Conservation (phyloP, 768 basidiomycete species). For the Royoungia palumana region DNA sequence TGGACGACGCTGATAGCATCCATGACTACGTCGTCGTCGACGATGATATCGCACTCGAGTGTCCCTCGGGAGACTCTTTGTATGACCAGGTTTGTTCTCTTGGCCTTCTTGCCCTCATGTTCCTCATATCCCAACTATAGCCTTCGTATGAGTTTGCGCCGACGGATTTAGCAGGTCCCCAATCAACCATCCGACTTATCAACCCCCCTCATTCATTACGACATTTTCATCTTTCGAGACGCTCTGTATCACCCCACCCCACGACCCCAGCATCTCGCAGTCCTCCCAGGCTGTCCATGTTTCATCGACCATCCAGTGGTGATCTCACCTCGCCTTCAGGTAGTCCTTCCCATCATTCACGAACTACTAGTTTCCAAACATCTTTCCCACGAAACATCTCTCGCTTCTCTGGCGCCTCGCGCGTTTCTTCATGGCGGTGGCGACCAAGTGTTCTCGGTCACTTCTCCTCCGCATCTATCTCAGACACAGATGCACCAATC, state of each 20-base stretch:
- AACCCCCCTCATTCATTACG: slow-evolving; percentile 39
- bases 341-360: slow-evolving; percentile 38
- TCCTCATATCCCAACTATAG: slow-evolving; percentile 22
- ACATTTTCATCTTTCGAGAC: slow-evolving; percentile 42
- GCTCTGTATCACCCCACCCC: slow-evolving; percentile 39
- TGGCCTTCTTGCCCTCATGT: slow-evolving; percentile 18
- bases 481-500: slow-evolving; percentile 42
- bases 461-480: slow-evolving; percentile 49
- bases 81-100: slow-evolving; percentile 27
- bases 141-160: slow-evolving; percentile 19
- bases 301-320: slow-evolving; percentile 35
- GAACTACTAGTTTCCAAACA: slow-evolving; percentile 50
- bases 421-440: slow-evolving; percentile 43
- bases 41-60: slow-evolving; percentile 28
- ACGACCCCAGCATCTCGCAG: slow-evolving; percentile 32
- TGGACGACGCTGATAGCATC: slow-evolving; percentile 34
- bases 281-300: slow-evolving; percentile 42
- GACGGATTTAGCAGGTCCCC: slow-evolving; percentile 27
- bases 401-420: slow-evolving; percentile 7
- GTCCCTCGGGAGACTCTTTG: slow-evolving; percentile 15
- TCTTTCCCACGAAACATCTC: slow-evolving; percentile 26
- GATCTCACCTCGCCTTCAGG: slow-evolving; percentile 28
- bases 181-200: slow-evolving; percentile 35
- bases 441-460: slow-evolving; percentile 66
- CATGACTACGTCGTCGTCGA: slow-evolving; percentile 44